Conservation (phyloP, 2,329 filamentous ascomycete genomes). For the Fusarium decemcellulare region DNA sequence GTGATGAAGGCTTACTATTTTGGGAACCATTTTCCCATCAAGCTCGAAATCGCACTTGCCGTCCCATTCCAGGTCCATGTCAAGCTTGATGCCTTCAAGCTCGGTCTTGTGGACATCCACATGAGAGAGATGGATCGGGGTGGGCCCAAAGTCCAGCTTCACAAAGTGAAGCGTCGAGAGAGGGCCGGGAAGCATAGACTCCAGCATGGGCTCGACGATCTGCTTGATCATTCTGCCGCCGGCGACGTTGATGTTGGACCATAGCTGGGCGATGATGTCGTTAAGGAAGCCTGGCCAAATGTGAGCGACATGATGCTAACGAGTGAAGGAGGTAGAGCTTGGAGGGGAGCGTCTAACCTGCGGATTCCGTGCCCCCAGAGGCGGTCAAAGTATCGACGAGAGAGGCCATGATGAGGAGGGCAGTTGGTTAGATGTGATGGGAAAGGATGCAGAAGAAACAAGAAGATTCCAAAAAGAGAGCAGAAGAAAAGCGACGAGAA, state of each 20-base stretch:
- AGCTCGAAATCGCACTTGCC: slow-evolving; percentile 45
- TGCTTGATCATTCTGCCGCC: slow-evolving; percentile 43
- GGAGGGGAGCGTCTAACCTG: slow-evolving; percentile 28
- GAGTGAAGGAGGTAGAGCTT: neutral
- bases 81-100: slow-evolving; percentile 43
- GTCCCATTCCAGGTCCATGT: slow-evolving; percentile 45
- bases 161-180: slow-evolving; percentile 39
- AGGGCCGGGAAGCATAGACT: slow-evolving; percentile 43
- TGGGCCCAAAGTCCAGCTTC: slow-evolving; percentile 42
- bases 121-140: slow-evolving; percentile 37
- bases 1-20: slow-evolving; percentile 31
- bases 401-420: slow-evolving; percentile 34
- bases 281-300: slow-evolving; percentile 41
- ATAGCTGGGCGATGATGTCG: slow-evolving; percentile 45
- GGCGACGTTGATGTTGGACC: slow-evolving; percentile 47
- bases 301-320: slow-evolving; percentile 20
- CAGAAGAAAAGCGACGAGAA: slow-evolving; percentile 4
- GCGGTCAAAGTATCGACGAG: slow-evolving; percentile 42
- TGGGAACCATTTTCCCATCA: slow-evolving; percentile 44
- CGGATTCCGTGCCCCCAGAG: slow-evolving; percentile 46
- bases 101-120: slow-evolving; percentile 46
- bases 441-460: neutral
- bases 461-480: neutral
- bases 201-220: slow-evolving; percentile 43
- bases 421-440: neutral